phyloP scores from a whole-genome alignment of 352 stramenopile genomes.

The Pythium aristosporum region DNA sequence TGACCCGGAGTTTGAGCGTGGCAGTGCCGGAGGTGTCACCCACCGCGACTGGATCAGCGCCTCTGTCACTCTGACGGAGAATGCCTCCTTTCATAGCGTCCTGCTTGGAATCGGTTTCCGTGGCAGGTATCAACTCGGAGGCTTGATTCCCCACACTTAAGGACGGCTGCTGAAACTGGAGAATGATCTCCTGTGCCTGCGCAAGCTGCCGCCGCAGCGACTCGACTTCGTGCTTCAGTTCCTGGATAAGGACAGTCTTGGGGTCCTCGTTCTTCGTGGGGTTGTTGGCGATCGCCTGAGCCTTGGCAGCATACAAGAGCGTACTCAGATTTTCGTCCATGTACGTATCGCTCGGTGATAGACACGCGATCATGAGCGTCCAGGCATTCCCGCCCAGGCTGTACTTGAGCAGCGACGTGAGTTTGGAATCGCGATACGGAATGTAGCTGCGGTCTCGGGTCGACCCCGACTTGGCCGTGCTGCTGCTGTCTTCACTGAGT shows the following conservation, averaged over 20 bases:
- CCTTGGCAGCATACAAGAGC: slow-evolving; percentile 55
- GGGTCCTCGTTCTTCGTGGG: slow-evolving; percentile 49
- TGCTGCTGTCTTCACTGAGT: slow-evolving; percentile 39
- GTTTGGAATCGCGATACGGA: slow-evolving; percentile 64
- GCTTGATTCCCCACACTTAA: background rate
- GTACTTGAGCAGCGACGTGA: slow-evolving; percentile 63
- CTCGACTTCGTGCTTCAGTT: slow-evolving; percentile 37
- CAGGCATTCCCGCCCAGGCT: slow-evolving; percentile 58
- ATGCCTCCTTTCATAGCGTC: no score
- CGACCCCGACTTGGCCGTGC: background rate
- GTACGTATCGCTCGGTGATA: slow-evolving; percentile 52
- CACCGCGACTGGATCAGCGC: background rate
- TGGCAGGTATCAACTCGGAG: background rate
- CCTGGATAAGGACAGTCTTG: slow-evolving; percentile 47
- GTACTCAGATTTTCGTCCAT: slow-evolving; percentile 69
- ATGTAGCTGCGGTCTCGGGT: slow-evolving; percentile 35
- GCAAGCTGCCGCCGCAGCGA: slow-evolving; percentile 31
- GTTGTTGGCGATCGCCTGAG: slow-evolving; percentile 54
- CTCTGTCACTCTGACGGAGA: background rate
- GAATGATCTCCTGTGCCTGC: slow-evolving; percentile 42
- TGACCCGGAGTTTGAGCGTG: slow-evolving; percentile 49
- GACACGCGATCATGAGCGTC: slow-evolving; percentile 68
- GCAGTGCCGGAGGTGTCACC: slow-evolving; percentile 5
- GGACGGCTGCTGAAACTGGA: slow-evolving; percentile 34
- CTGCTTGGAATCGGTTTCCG: background rate